phyloP scores from a whole-genome alignment of 805 yeast genomes.

The Saccharomycodes ludwigii region DNA sequence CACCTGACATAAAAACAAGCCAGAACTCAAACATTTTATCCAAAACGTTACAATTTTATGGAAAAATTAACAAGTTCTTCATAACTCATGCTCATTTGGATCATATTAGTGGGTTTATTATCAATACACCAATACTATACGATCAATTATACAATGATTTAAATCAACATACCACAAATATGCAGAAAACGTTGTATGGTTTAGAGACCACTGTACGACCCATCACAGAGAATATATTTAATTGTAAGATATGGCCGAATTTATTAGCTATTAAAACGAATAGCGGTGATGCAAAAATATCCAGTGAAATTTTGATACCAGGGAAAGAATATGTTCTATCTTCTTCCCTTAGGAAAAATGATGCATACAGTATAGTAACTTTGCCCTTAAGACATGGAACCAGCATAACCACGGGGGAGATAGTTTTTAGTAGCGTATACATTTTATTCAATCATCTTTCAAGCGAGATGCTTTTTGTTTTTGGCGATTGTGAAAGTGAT shows the following conservation, averaged over 20 bases:
- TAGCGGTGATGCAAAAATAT: constrained; percentile 10
- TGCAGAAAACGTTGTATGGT: constrained; percentile 40
- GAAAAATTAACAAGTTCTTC: constrained; percentile 31
- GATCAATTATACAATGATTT: constrained; percentile 18
- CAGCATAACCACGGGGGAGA: constrained; percentile 18
- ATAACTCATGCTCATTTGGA: constrained; percentile 82
- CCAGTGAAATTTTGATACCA: constrained; percentile 8
- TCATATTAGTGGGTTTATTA: constrained; percentile 55
- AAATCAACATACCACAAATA: constrained; percentile 10
- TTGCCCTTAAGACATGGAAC: constrained; percentile 31
- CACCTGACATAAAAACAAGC: no score
- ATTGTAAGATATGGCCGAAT: constrained; percentile 74
- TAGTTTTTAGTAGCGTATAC: constrained; percentile 42
- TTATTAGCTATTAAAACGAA: constrained; percentile 21
- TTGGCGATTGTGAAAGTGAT: constrained; percentile 83
- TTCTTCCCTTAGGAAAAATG: constrained; percentile 5
- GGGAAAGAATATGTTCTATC: constrained; percentile 8
- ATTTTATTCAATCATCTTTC: constrained; percentile 30
- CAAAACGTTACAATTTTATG: constrained; percentile 23
- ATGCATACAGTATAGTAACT: constrained; percentile 18
- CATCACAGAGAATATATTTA: constrained; percentile 48
- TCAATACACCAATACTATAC: constrained; percentile 49
- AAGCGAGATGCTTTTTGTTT: constrained; percentile 36
- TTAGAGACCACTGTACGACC: constrained; percentile 38
- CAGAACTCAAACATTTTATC: no score